Evolutionary conservation across 495 filamentous ascomycete species (phyloP).

Genomic region (Penicillium psychrofluorescens): DNA sequence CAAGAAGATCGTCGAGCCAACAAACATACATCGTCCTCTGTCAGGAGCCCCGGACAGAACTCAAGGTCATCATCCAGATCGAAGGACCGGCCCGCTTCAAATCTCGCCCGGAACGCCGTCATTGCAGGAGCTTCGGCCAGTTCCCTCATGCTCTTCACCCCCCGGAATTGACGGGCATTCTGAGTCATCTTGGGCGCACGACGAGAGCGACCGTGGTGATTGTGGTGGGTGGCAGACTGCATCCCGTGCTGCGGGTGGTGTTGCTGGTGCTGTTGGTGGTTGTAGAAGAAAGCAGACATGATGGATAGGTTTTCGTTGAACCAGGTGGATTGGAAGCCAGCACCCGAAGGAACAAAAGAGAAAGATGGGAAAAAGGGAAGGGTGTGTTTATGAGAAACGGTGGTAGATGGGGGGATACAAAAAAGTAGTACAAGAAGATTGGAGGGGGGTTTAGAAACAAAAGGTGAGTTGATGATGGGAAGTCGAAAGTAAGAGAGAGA

Average conservation of each 20-base stretch:
- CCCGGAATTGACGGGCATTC: slow-evolving; percentile 76
- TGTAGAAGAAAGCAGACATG: slow-evolving; percentile 76
- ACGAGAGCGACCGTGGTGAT: slow-evolving; percentile 82
- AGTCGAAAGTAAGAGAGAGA: slow-evolving; percentile 16
- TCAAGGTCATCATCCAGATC: slow-evolving; percentile 96
- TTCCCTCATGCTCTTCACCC: slow-evolving; percentile 81
- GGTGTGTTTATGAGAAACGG: too few relatives aligned
- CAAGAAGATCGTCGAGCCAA: slow-evolving; percentile 1
- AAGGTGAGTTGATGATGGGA: slow-evolving; percentile 20
- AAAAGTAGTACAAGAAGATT: slow-evolving; percentile 22
- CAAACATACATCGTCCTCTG: slow-evolving; percentile 87
- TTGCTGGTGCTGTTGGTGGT: slow-evolving; percentile 52
- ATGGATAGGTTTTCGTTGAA: slow-evolving; percentile 19
- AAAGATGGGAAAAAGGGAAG: slow-evolving; percentile 5
- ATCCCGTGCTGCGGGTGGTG: slow-evolving; percentile 43
- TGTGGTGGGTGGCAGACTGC: slow-evolving; percentile 39
- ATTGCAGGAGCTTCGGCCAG: slow-evolving; percentile 69
- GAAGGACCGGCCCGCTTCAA: slow-evolving; percentile 90
- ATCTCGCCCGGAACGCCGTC: slow-evolving; percentile 70
- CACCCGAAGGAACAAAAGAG: slow-evolving; percentile 16
- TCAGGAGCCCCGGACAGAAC: slow-evolving; percentile 90
- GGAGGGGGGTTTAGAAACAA: slow-evolving; percentile 28
- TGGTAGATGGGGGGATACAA: neutral
- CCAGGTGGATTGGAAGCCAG: slow-evolving; percentile 8
- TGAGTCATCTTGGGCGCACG: slow-evolving; percentile 79